Percentiles rank a stretch among this genome's conserved stretches.
phyloP scores from a whole-genome alignment of 23 red algal genomes.

The Cyanidium caldarium region DNA sequence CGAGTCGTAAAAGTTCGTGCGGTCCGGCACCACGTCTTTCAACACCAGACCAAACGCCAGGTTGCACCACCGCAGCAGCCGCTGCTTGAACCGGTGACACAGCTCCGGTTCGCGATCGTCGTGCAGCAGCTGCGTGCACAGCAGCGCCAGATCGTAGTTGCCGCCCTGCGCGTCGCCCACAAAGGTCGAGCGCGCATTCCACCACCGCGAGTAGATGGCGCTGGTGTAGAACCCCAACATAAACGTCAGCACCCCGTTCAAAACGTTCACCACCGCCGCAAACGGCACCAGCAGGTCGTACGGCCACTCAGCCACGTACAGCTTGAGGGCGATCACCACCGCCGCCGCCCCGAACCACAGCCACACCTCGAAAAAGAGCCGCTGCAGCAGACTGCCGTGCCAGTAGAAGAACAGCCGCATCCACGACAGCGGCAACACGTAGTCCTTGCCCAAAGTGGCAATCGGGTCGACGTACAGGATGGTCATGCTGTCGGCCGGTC shows the following conservation, averaged over 20 bases:
- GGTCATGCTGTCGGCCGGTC: no score
- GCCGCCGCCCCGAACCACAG: not conserved
- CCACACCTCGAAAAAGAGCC: not conserved
- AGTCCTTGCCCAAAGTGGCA: slow-evolving; percentile 5
- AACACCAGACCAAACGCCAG: not conserved
- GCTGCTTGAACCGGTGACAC: not conserved
- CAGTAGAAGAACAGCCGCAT: not conserved
- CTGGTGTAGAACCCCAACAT: slow-evolving; percentile 2
- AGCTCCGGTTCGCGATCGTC: not conserved
- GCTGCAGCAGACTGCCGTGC: not conserved
- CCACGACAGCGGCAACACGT: not conserved
- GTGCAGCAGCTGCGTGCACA: not conserved
- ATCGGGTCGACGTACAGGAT: not conserved
- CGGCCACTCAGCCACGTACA: slow-evolving; percentile 3
- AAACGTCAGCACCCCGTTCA: not conserved
- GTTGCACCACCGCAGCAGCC: not conserved
- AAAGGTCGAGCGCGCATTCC: not conserved
- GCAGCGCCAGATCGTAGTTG: not conserved
- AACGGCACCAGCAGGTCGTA: not conserved
- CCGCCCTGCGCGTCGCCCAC: not conserved
- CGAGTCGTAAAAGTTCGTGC: not conserved
- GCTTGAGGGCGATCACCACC: slow-evolving; percentile 8
- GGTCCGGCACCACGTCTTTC: not conserved
- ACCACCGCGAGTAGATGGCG: slow-evolving; percentile 3
- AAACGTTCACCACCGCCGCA: not conserved